Conservation (phyloP, 306 rosid species). For the Sechiopsis laciniata region DNA sequence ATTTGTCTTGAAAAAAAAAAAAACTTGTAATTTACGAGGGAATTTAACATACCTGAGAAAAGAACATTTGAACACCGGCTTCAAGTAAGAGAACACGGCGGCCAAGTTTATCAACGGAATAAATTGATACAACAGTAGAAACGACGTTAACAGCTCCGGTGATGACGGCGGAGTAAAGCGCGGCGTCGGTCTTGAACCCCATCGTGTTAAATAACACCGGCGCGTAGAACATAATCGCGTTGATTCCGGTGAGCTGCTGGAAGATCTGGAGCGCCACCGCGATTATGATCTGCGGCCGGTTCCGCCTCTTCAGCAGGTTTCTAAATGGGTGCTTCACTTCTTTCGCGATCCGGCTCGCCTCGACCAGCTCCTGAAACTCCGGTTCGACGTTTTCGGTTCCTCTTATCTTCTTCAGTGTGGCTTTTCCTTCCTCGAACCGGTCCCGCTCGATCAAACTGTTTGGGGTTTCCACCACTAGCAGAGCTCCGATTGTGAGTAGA, state of each 20-base stretch:
- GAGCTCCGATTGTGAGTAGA: slow-evolving; percentile 63
- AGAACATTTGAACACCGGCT: slow-evolving; percentile 74
- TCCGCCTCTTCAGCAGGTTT: slow-evolving; percentile 52
- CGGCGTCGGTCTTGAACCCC: slow-evolving; percentile 60
- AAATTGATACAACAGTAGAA: slow-evolving; percentile 63
- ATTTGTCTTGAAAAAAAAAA: too few species aligned
- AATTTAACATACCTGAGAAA: slow-evolving; percentile 36
- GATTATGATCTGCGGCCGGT: slow-evolving; percentile 70
- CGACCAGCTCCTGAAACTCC: slow-evolving; percentile 65
- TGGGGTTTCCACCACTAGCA: slow-evolving; percentile 78
- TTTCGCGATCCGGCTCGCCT: slow-evolving; percentile 64
- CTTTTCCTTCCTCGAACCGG: slow-evolving; percentile 68
- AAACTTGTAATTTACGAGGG: too few species aligned
- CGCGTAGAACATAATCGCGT: slow-evolving; percentile 88
- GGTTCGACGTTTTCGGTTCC: slow-evolving; percentile 70
- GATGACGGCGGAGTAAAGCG: slow-evolving; percentile 70
- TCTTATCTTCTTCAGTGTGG: slow-evolving; percentile 50
- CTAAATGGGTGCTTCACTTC: slow-evolving; percentile 72
- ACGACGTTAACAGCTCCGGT: slow-evolving; percentile 66
- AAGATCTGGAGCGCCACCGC: slow-evolving; percentile 69
- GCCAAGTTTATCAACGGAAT: slow-evolving; percentile 60
- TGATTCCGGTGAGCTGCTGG: slow-evolving; percentile 88
- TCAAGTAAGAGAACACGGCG: slow-evolving; percentile 55
- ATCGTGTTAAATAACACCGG: slow-evolving; percentile 67
- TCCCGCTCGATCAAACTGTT: slow-evolving; percentile 83